Base-by-base conservation (phyloP, 306 rosid species). In the Canavalia ensiformis region DNA sequence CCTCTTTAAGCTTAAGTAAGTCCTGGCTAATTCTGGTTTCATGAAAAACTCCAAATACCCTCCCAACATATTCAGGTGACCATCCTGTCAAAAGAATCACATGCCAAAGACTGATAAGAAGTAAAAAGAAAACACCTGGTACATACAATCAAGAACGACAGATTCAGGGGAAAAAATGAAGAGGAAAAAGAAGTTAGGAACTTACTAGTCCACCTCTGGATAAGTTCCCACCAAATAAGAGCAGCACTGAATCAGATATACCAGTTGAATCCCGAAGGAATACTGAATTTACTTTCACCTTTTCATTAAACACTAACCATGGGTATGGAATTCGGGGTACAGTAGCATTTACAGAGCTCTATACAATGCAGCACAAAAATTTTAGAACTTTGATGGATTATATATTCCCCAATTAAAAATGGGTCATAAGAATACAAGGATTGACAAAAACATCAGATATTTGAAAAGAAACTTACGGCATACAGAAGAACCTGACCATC, bases 231-330 rank as follows among this genome's bases (percentile, higher is more conserved):
- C 97, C 98, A 87, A 96, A 93, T 55, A 96, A 88, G 72, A 96
- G 99, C 52, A 93, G 90, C 86, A 87, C 88, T 1, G 99, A 93
- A 84, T 95, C 99, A 68, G 94, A 89, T 67, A 93, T 84, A 35
- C 89, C 99, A 57, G 99, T 96, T 76, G 99, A 92, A 87, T 96
- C 98, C 85, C 92, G 93, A 45, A 96, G 94, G 86, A 96, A 93
- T 69, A 96, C 92, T 50, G 99, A 84, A 88, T 96, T 93, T 89
- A 92, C 98, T 86, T 92, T 96, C 84, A 96, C 87, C 90, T 96
- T 96, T 84, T 93, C 98, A 79, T 96, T 96, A 84, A 96, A 93
- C 80, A 96, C 90, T 72, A 96, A 88, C 99, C 99, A 96, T 8
- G 99, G 97, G 86, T 84, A 96, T 33, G 97, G 97, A 86, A 93